Evolutionary conservation across 1,284 basidiomycete genomes (phyloP).

Genomic region (Cystobasidium slooffiae): DNA sequence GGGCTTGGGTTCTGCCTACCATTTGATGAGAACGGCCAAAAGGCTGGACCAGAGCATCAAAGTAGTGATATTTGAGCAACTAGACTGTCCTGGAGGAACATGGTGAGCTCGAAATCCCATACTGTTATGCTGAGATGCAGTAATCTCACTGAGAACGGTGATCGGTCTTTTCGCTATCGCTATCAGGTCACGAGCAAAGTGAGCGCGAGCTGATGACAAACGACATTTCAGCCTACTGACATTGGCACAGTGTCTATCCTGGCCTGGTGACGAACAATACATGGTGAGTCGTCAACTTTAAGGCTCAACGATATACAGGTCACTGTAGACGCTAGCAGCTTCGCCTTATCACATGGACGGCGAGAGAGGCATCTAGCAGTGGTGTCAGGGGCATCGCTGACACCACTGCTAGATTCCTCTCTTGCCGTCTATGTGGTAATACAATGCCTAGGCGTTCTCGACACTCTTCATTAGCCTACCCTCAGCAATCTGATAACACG

Average conservation of each 20-base stretch:
- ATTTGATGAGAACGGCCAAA: slow-evolving; percentile 49
- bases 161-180: not conserved
- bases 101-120: slow-evolving; percentile 49
- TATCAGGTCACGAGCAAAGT: slow-evolving; percentile 26
- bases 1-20: slow-evolving; percentile 55
- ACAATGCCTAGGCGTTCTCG: too few species aligned
- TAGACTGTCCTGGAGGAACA: slow-evolving; percentile 55
- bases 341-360: too few species aligned
- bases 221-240: not conserved
- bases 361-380: too few species aligned
- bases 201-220: not conserved
- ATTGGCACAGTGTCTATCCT: slow-evolving; percentile 36
- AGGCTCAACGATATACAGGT: too few species aligned
- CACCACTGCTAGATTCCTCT: too few species aligned
- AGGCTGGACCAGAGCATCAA: slow-evolving; percentile 54
- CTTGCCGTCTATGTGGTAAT: too few species aligned
- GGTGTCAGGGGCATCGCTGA: too few species aligned
- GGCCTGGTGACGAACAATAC: slow-evolving; percentile 51
- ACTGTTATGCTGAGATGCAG: not conserved
- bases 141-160: not conserved
- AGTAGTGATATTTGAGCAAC: slow-evolving; percentile 56
- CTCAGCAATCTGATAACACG: not conserved
- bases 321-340: too few species aligned
- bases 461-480: too few species aligned
- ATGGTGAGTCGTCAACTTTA: slow-evolving; percentile 41